Evolutionary conservation across 169 alveolate species (phyloP), one percentile per base, ranked within the genome.

Genomic region (Plasmodium chabaudi): DNA sequence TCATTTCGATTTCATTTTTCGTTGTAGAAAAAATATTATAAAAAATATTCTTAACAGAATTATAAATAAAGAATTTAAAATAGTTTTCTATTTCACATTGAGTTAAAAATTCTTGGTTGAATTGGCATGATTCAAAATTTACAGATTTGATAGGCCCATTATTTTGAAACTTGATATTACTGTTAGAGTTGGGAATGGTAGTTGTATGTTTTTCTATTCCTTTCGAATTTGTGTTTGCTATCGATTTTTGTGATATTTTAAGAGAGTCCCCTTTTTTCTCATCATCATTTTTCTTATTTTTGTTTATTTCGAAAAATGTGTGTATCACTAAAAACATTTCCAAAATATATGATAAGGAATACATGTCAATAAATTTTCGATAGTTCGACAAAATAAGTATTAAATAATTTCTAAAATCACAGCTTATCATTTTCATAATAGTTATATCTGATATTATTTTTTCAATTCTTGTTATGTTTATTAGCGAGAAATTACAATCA

Each of bases 311-410:
- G 17, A 86, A 68, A 65, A 69, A 86, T n/a, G 10, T 86, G 21
- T 47, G 64, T 10, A 86, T 5, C 12, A 70, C 56, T 12, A 86
- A 51, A 70, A 86, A 86, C 13, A 86, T 56, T 21, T 86, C 75
- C 42, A 86, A 70, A 4, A 86, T 46, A 70, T 86, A 86, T 42
- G 91, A 77, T 1, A 86, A 73, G 2, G 91, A 86, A 69, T 86
- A 86, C 91, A 86, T 86, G 17, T 86, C 91, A 19, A 86, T 86
- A 59, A 59, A 71, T 70, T 70, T 86, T 59, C 91, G 42, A 65
- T 86, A 86, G 47, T 86, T 70, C 42, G 87, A 86, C n/a, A 86
- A 53, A 42, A 86, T 44, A 9, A 86, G 87, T 13, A 86, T 17
- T 21, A 68, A 70, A 51, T 86, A 60, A 44, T 86, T 73, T 39